Base-by-base conservation (phyloP, 2,329 filamentous ascomycete species). In the Didymella exigua region DNA sequence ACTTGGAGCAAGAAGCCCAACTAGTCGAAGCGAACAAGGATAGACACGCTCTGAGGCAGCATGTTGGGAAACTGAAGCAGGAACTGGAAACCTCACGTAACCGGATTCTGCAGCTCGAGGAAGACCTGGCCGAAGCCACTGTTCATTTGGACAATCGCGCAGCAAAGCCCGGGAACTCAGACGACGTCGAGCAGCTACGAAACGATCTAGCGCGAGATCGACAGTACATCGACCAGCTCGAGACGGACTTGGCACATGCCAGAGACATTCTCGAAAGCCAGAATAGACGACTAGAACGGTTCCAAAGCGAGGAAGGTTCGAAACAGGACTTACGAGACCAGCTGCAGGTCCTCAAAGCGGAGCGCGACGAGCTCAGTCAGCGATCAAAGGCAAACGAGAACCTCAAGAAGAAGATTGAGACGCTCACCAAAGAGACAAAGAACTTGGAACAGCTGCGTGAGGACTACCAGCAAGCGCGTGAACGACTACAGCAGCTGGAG, bases 351-450 rank as follows among this genome's bases (percentile, higher is more conserved):
- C 65, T 81, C 40, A 72, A 73, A 47, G 76, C 78, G 0, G 80
- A 82, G 65, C 75, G 80, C 27, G 79, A 81, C 49, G 80, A 82
- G 47, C 69, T 82, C 19, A 72, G 68, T 27, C 78, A 81, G 55
- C 80, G 78, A 56, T 74, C 78, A 23, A 80, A 80, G 54, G 79
- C 79, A 19, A 81, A 80, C 52, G 80, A 82, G 61, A 82, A 82
- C 53, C 74, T 82, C 19, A 80, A 78, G 64, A 82, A 81, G 73
- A 82, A 82, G 70, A 81, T 82, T 26, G 78, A 81, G 56, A 71
- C 77, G 4, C 65, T 82, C 36, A 77, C 79, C 36, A 79, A 81
- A 45, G 76, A 80, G 54, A 77, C 79, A 18, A 79, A 78, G 52
- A 71, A 70, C 10, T 71, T 78, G 23, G 74, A 76, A 18, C 66